Evolutionary conservation across 768 basidiomycete species (phyloP).

Genomic region (Pleurotus ostreatus): DNA sequence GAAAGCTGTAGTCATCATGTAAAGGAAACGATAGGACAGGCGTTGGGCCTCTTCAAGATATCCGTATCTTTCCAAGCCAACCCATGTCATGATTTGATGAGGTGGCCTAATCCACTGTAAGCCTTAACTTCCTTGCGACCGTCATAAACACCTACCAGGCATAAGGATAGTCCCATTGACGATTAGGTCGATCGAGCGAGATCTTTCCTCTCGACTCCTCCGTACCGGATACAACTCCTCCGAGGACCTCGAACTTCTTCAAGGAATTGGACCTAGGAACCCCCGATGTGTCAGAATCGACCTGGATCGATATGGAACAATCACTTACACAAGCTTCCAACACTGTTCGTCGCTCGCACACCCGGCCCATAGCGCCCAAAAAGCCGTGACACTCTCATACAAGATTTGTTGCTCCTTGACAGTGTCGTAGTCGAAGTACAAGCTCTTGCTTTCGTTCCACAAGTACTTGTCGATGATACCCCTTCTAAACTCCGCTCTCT

Average conservation of each 20-base stretch:
- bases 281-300: no score
- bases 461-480: conserved; percentile 88
- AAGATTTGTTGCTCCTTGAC: conserved; percentile 85
- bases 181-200: conserved; percentile 92
- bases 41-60: conserved; percentile 92
- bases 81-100: conserved; percentile 99
- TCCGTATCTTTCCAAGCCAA: conserved; percentile 93
- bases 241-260: conserved; percentile 94
- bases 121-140: conserved; percentile 12
- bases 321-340: conserved; percentile 70
- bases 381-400: conserved; percentile 95
- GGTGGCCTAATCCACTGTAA: conserved; percentile 59
- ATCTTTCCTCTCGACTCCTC: conserved; percentile 96
- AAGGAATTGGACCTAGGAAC: conserved; percentile 56
- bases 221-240: conserved; percentile 93
- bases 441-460: conserved; percentile 93
- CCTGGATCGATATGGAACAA: no score
- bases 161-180: conserved; percentile 97
- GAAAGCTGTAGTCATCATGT: conserved; percentile 96
- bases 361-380: conserved; percentile 97
- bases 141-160: conserved; percentile 30
- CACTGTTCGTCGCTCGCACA: conserved; percentile 96
- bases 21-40: conserved; percentile 93
- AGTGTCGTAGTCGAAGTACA: conserved; percentile 98
- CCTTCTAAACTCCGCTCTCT: conserved; percentile 79